Evolutionary conservation across 805 yeast genomes (phyloP).

Genomic region (Grigorovia yakushimaensis): DNA sequence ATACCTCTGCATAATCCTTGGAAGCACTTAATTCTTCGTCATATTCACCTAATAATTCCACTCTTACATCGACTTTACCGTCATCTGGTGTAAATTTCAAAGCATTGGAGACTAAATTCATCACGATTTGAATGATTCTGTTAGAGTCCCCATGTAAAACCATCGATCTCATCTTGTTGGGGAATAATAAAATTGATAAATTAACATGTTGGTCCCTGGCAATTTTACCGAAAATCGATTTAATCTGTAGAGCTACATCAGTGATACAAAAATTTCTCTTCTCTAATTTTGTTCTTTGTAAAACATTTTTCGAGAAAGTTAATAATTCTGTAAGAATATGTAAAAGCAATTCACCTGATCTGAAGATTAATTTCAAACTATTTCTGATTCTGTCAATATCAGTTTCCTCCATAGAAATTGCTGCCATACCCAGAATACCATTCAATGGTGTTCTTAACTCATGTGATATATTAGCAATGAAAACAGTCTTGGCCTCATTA

Average conservation of each 20-base stretch:
- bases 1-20: slow-evolving; percentile 37
- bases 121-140: slow-evolving; percentile 80
- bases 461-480: slow-evolving; percentile 86
- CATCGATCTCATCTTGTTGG: slow-evolving; percentile 50
- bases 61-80: slow-evolving; percentile 62
- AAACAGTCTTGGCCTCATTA: slow-evolving; percentile 91
- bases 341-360: slow-evolving; percentile 82
- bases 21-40: slow-evolving; percentile 42
- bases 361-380: slow-evolving; percentile 69
- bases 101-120: slow-evolving; percentile 86
- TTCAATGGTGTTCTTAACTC: slow-evolving; percentile 92
- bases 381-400: slow-evolving; percentile 60
- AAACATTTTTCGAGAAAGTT: slow-evolving; percentile 82
- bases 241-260: slow-evolving; percentile 77
- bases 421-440: slow-evolving; percentile 93
- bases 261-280: slow-evolving; percentile 67
- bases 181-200: slow-evolving; percentile 51
- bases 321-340: slow-evolving; percentile 85
- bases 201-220: slow-evolving; percentile 71
- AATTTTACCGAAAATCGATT: slow-evolving; percentile 73
- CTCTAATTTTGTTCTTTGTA: slow-evolving; percentile 75
- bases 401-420: slow-evolving; percentile 82
- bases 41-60: slow-evolving; percentile 61
- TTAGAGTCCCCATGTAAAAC: slow-evolving; percentile 81
- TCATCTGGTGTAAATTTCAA: slow-evolving; percentile 87